Conservation (phyloP, 768 basidiomycete species). For the Nidula microcarpa region DNA sequence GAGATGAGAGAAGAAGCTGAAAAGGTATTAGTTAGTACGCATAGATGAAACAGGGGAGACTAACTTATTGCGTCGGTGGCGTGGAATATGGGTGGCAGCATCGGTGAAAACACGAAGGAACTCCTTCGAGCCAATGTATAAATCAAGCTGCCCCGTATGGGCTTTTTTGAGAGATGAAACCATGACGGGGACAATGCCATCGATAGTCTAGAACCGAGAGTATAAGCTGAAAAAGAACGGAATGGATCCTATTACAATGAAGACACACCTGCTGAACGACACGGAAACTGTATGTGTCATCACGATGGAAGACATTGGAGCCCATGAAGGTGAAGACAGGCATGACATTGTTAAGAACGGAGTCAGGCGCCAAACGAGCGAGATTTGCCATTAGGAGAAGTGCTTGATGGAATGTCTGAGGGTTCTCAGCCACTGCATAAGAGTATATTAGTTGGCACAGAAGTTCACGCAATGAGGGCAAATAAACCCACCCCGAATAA, state of each 20-base stretch:
- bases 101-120: conserved; percentile 93
- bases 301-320: conserved; percentile 94
- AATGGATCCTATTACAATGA: neutral
- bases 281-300: conserved; percentile 92
- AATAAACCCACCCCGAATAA: conserved; percentile 63
- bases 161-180: conserved; percentile 68
- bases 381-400: conserved; percentile 83
- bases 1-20: conserved; percentile 87
- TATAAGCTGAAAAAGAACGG: neutral
- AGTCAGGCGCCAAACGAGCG: conserved; percentile 82
- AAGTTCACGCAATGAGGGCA: neutral
- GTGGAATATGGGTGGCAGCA: conserved; percentile 87
- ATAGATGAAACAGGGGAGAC: conserved; percentile 13
- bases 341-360: conserved; percentile 93
- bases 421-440: conserved; percentile 74
- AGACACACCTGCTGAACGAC: conserved; percentile 83
- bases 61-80: conserved; percentile 87
- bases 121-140: conserved; percentile 70
- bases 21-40: conserved; percentile 2
- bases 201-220: conserved; percentile 63
- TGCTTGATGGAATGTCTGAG: conserved; percentile 93
- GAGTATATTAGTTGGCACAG: conserved; percentile 1
- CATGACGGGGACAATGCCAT: conserved; percentile 93
- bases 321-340: conserved; percentile 99
- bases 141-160: conserved; percentile 48